Evolutionary conservation across 306 rosid species (phyloP), one percentile per base, ranked within the genome.

Genomic region (Bauhinia variegata): DNA sequence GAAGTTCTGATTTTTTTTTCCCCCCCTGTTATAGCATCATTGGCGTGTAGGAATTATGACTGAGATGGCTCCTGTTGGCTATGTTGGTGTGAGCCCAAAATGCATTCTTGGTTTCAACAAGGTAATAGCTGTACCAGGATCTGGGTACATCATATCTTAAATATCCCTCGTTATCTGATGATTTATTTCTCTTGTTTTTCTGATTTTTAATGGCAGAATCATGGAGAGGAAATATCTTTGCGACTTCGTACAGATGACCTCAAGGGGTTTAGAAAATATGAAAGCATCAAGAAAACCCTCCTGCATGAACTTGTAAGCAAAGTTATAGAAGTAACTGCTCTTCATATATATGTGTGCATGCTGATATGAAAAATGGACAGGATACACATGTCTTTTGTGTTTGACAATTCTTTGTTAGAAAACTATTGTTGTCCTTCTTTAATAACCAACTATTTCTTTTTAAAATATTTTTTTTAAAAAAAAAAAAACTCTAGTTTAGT

Each of bases 41-140:
- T 93, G 97, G 98, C 91, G 76, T 71, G 93, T 93, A 59, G 98
- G 96, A 75, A 86, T 89, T 56, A 93, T 93, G 97, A 89, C 95
- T 33, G 98, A 93, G 89, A 86, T 93, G 97, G 95, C 96, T 69
- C 98, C 98, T 18, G 50, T 87, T 60, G 98, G 98, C 52, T 89
- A 88, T 73, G 97, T 93, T 79, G 98, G 98, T 67, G 78, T 88
- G 70, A 90, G 76, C 86, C 96, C 97, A 64, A 86, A 89, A 83
- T 93, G 98, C 75, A 11, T 89, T 70, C 97, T 93, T 23, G 98
- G 98, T 73, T 81, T 89, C 52, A 93, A 93, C 79, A 86, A 78
- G 98, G 98, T 93, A 85, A 62, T 47, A 63, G 5, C 14, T 65
- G 55, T 42, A 54, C 70, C 41, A 28, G 4, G 68, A 70, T 38